These are phyloP conservation scores for Magnaporthiopsis incrustans DNA, from an alignment of 2,329 filamentous ascomycete genomes.

Conservation along the genomic window DNA sequence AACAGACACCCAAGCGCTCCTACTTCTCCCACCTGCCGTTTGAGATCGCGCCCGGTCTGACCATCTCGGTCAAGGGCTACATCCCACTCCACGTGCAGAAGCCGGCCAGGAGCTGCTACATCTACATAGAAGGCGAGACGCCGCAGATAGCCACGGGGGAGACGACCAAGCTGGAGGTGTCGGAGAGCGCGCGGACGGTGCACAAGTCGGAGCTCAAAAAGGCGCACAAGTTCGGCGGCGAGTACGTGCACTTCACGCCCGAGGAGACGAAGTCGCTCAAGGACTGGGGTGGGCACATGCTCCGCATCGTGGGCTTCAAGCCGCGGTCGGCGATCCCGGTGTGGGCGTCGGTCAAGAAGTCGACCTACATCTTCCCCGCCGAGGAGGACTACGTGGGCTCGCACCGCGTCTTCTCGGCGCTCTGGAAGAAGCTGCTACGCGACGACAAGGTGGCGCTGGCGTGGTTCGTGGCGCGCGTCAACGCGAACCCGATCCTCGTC, in stretches of 20 bases:
- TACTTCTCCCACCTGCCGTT: slow-evolving; percentile 82
- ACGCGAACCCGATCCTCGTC: slow-evolving; percentile 70
- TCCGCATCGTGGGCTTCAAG: slow-evolving; percentile 94
- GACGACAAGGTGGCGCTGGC: slow-evolving; percentile 76
- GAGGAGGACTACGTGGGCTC: slow-evolving; percentile 87
- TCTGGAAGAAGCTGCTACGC: slow-evolving; percentile 78
- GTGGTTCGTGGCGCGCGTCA: slow-evolving; percentile 80
- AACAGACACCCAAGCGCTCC: slow-evolving; percentile 75
- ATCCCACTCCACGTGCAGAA: slow-evolving; percentile 79
- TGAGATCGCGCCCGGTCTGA: slow-evolving; percentile 76
- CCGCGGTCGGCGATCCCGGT: slow-evolving; percentile 62
- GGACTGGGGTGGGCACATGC: slow-evolving; percentile 71
- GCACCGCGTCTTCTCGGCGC: slow-evolving; percentile 81
- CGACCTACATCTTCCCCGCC: slow-evolving; percentile 88
- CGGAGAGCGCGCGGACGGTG: slow-evolving; percentile 68
- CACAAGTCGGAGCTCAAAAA: slow-evolving; percentile 79
- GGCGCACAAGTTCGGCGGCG: slow-evolving; percentile 92
- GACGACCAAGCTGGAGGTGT: slow-evolving; percentile 61
- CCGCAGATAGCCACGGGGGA: slow-evolving; percentile 70
- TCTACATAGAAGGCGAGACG: slow-evolving; percentile 81
- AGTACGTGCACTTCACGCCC: slow-evolving; percentile 75
- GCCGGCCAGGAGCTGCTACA: slow-evolving; percentile 73
- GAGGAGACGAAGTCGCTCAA: slow-evolving; percentile 75
- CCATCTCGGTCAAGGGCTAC: slow-evolving; percentile 89
- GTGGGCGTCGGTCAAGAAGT: slow-evolving; percentile 81